Base-by-base conservation (phyloP, 345 rosid species). In the Sapria himalayana region DNA sequence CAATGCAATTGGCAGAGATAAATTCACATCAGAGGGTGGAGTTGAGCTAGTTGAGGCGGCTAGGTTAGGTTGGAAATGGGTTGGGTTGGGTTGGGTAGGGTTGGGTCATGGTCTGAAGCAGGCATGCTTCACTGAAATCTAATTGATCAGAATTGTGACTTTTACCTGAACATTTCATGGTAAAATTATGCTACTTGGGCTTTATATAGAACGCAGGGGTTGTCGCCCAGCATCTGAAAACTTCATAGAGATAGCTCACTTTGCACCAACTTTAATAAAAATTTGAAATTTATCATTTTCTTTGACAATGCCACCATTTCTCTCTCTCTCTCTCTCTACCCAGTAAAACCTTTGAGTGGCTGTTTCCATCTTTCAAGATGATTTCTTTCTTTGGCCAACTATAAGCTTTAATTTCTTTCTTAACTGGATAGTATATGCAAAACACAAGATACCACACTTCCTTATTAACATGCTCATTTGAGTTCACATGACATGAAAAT, bases 331-430 rank as follows among this genome's bases (percentile, higher is more conserved):
- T n/a, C n/a, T n/a, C n/a, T n/a, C n/a, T n/a, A n/a, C n/a, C 59
- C 61, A 55, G 70, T 54, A 62, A 61, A 65, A 60, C 50, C 73
- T 66, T 71, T 62, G 74, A 61, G 60, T 57, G 58, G 82, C 80
- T 60, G n/a, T n/a, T 61, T 65, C 72, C 62, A 64, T 69, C 78
- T 58, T 68, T 70, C 78, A 51, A 37, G 73, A 62, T 56, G 71
- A 56, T 64, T 56, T 61, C 71, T 69, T 77, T 81, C 76, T 70
- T 81, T 70, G 72, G 59, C 75, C 72, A 73, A 63, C 56, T 66
- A 72, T 63, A 67, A 47, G 73, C 75, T 59, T 61, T 72, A 70
- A 46, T 49, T 66, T 72, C 92, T 66, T 69, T 71, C 60, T 71
- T 66, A 57, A 73, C 72, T 74, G 80, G 69, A 73, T 66, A 34